A percentile compares a stretch with the other conserved stretches of the same genome.
phyloP scores from a whole-genome alignment of 2,329 filamentous ascomycete genomes.

The Aspergillus eucalypticola region DNA sequence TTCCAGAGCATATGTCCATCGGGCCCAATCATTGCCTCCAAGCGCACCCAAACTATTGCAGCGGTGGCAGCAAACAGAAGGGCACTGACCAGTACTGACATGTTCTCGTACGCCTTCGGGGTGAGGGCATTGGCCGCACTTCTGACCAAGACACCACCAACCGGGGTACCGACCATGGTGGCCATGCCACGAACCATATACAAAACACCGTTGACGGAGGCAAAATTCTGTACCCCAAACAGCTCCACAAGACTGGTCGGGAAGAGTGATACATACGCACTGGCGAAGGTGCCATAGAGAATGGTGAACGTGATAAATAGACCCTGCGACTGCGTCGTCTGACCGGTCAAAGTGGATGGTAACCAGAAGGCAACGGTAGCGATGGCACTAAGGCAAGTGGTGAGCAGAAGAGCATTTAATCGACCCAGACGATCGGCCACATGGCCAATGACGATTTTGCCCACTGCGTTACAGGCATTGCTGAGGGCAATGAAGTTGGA shows the following conservation, averaged over 20 bases:
- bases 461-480: slow-evolving; percentile 43
- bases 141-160: slow-evolving; percentile 33
- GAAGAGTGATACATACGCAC: slow-evolving; percentile 43
- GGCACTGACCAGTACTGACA: neutral
- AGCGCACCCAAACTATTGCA: neutral
- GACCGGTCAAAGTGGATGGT: slow-evolving; percentile 13
- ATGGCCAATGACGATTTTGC: slow-evolving; percentile 41
- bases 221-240: slow-evolving; percentile 43
- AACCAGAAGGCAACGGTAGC: slow-evolving; percentile 31
- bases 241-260: slow-evolving; percentile 42
- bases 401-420: slow-evolving; percentile 41
- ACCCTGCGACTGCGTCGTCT: neutral
- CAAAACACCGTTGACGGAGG: slow-evolving; percentile 41
- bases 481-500: slow-evolving; percentile 44
- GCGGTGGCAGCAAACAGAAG: neutral
- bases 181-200: slow-evolving; percentile 44
- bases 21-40: neutral
- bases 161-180: slow-evolving; percentile 41
- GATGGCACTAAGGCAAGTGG: slow-evolving; percentile 30
- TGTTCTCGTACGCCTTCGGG: neutral
- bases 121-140: neutral
- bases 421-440: slow-evolving; percentile 24
- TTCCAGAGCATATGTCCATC: neutral
- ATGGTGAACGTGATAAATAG: slow-evolving; percentile 36
- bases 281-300: slow-evolving; percentile 40